Evolutionary conservation across 208 protist species (phyloP).

Genomic region (Trypanosoma brucei): DNA sequence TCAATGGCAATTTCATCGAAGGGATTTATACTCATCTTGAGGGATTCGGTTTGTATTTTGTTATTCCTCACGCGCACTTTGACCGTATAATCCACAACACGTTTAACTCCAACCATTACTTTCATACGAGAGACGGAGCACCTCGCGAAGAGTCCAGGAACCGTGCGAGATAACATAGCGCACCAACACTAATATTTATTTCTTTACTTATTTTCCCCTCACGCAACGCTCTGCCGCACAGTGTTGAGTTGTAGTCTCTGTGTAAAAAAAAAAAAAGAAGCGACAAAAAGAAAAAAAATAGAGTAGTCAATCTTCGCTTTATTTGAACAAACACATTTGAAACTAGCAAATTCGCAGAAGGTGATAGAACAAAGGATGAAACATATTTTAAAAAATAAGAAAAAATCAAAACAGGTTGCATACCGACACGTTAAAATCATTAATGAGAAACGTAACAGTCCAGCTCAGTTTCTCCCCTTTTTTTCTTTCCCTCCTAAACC

Average conservation of each 20-base stretch:
- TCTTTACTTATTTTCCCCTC: background rate
- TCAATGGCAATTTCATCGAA: conserved; percentile 96
- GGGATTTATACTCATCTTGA: conserved; percentile 97
- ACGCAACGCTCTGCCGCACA: too few species aligned
- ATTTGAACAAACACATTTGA: background rate
- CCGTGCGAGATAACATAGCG: conserved; percentile 24
- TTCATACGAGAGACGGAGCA: conserved; percentile 64
- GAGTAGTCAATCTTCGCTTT: too few species aligned
- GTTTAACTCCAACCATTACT: conserved; percentile 95
- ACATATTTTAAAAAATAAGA: background rate
- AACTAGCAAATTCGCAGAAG: conserved; percentile 8
- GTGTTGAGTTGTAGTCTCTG: too few species aligned
- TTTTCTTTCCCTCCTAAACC: too few species aligned
- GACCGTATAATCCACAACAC: conserved; percentile 96
- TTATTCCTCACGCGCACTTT: conserved; percentile 95
- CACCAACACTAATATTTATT: background rate
- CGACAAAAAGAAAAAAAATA: too few species aligned
- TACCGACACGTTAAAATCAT: too few species aligned
- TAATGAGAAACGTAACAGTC: too few species aligned
- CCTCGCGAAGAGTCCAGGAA: conserved; percentile 33
- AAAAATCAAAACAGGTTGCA: too few species aligned
- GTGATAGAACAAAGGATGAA: conserved; percentile 1
- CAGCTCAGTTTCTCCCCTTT: too few species aligned
- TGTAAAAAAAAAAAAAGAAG: too few species aligned
- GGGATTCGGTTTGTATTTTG: conserved; percentile 91